phyloP scores from a whole-genome alignment of 768 basidiomycete species.

The Phaeotremella fagi region DNA sequence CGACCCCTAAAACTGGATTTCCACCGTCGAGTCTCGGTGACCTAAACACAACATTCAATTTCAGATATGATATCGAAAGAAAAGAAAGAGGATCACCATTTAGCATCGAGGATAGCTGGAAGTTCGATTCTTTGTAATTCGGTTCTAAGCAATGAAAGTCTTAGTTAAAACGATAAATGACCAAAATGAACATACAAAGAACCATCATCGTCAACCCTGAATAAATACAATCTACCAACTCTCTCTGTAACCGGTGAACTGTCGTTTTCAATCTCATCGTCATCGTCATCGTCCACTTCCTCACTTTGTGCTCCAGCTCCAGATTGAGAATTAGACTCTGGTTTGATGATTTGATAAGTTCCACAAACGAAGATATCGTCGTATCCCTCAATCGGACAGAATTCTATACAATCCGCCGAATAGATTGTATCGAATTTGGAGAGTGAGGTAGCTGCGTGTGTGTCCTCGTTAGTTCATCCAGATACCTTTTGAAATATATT shows the following conservation, averaged over 20 bases:
- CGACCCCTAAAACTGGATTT: slow-evolving; percentile 58
- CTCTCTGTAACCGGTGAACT: slow-evolving; percentile 44
- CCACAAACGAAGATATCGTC: slow-evolving; percentile 75
- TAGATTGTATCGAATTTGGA: slow-evolving; percentile 60
- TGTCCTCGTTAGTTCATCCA: too few species aligned
- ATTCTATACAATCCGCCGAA: slow-evolving; percentile 87
- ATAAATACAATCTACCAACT: slow-evolving; percentile 70
- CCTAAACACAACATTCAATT: not conserved
- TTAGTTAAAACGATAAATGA: too few species aligned
- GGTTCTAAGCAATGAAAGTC: too few species aligned
- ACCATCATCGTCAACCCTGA: slow-evolving; percentile 51
- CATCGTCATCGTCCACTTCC: slow-evolving; percentile 14
- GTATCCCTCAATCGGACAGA: slow-evolving; percentile 66
- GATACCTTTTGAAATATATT: too few species aligned
- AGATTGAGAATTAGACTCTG: slow-evolving; percentile 4
- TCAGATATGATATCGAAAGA: not conserved
- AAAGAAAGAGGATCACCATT: slow-evolving; percentile 62
- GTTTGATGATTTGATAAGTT: slow-evolving; percentile 74
- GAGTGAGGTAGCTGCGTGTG: slow-evolving; percentile 15
- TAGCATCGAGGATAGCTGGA: slow-evolving; percentile 86
- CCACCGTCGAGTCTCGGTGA: slow-evolving; percentile 21
- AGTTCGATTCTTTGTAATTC: slow-evolving; percentile 63
- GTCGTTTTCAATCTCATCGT: slow-evolving; percentile 14
- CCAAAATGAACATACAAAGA: slow-evolving; percentile 40
- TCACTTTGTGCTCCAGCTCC: slow-evolving; percentile 45